phyloP scores from a whole-genome alignment of 305 asterid genomes.

The Fraxinus nigra region DNA sequence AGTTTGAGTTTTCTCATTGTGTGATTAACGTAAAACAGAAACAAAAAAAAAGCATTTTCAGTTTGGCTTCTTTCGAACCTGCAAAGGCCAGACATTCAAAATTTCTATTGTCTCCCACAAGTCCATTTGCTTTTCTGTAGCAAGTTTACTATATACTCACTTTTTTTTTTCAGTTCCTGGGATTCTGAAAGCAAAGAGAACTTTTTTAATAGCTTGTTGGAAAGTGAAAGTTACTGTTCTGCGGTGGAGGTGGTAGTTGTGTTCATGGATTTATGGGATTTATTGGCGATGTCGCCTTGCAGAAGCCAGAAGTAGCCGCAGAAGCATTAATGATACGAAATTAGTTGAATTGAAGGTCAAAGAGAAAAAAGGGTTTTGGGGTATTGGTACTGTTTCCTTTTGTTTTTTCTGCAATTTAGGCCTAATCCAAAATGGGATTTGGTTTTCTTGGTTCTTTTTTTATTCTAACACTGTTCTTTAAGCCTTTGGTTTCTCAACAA shows the following conservation, averaged over 20 bases:
- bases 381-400: constrained; percentile 1
- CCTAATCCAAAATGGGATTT: constrained; percentile 51
- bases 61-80: constrained; percentile 36
- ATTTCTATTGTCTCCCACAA: constrained; percentile 16
- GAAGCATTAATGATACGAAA: constrained; percentile 31
- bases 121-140: constrained; percentile 4
- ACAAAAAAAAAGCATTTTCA: constrained; percentile 12
- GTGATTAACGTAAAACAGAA: constrained; percentile 27
- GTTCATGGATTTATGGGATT: constrained; percentile 40
- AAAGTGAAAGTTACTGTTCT: not conserved
- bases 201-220: not conserved
- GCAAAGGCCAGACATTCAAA: constrained; percentile 26
- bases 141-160: constrained; percentile 7
- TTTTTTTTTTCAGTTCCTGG: constrained; percentile 3
- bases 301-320: constrained; percentile 22
- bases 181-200: not conserved
- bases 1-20: constrained; percentile 8
- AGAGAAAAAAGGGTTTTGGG: constrained; percentile 3
- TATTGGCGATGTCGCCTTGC: constrained; percentile 21
- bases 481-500: constrained; percentile 55
- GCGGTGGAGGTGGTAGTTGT: constrained; percentile 24
- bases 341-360: constrained; percentile 19
- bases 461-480: constrained; percentile 44
- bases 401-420: constrained; percentile 13
- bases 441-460: constrained; percentile 44